Conservation (phyloP, 2,329 filamentous ascomycete species). For the Hypoxylon sp. region DNA sequence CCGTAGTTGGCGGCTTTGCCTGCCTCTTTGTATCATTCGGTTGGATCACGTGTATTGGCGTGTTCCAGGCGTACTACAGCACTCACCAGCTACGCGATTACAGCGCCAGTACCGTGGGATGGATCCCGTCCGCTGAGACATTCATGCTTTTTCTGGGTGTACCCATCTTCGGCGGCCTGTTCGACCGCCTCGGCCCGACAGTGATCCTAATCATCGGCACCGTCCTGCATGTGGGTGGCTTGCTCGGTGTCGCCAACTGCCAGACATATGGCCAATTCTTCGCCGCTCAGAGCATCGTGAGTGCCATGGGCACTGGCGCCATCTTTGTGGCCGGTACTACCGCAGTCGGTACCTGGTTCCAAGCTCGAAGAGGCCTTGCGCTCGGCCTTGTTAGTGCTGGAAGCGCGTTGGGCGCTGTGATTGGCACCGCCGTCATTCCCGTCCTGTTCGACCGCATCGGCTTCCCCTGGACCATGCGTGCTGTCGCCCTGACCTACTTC, state of each 20-base stretch:
- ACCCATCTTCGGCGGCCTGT: conserved; percentile 20
- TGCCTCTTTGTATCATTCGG: conserved; percentile 31
- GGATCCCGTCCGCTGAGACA: conserved; percentile 20
- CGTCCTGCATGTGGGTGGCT: conserved; percentile 17
- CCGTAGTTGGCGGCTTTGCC: conserved; percentile 20
- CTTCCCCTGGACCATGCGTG: conserved; percentile 30
- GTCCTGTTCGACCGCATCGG: conserved; percentile 27
- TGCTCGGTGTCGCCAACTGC: conserved; percentile 12
- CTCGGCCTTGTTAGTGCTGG: conserved; percentile 22
- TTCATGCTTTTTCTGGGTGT: conserved; percentile 17
- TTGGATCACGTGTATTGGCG: conserved; percentile 31
- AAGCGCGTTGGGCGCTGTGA: conserved; percentile 24
- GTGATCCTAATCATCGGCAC: conserved; percentile 17
- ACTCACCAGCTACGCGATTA: conserved; percentile 27
- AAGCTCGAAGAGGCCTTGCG: conserved; percentile 17
- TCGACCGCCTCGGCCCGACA: conserved; percentile 19
- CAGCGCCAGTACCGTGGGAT: conserved; percentile 19
- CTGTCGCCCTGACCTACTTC: conserved; percentile 24
- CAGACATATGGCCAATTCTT: conserved; percentile 18
- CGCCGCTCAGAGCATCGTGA: conserved; percentile 16
- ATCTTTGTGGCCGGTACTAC: conserved; percentile 6
- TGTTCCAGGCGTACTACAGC: conserved; percentile 30
- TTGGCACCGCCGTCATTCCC: conserved; percentile 27
- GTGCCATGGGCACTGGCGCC: conserved; percentile 13
- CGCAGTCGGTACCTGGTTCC: conserved; percentile 10